Evolutionary conservation across 345 rosid genomes (phyloP), one percentile per base, ranked within the genome.

Genomic region (Triadica sebifera): DNA sequence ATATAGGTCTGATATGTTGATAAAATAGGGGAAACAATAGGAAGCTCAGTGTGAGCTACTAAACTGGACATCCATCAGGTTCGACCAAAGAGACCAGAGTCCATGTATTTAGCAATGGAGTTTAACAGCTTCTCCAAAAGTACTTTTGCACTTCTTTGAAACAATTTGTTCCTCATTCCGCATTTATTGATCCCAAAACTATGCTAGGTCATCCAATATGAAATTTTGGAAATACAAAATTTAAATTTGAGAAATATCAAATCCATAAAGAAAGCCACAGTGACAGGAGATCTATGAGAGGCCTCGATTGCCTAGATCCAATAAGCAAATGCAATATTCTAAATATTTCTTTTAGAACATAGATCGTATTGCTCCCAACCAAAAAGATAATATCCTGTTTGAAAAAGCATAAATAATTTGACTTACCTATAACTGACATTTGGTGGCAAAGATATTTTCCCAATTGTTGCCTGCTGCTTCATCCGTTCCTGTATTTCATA

Each of bases 401-500:
- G 20, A 17, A 59, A 53, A 24, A 52, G 22, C 43, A 16, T 58
- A 53, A 50, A 57, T 43, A 24, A 9, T 17, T 25, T 60, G 53
- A 86, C 91, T 83, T 82, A 93, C 97, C 80, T 88, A 81, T 90
- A 82, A 78, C 94, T 87, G 74, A 89, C 75, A 79, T 88, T 86
- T 58, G 90, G 86, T 25, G 91, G 86, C 71, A 93, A 72, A 45
- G 90, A 79, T 77, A 84, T 81, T 59, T 89, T 88, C 67, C 90
- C 94, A 69, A 93, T 83, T 6, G 78, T 77, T 66, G 75, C 71
- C 77, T 88, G 92, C 75, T 88, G 97, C 81, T 86, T 93, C 80
- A 79, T 80, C 85, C 92, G 88, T 80, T 89, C 94, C 56, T 88
- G 86, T 78, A 85, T 84, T 87, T 95, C 97, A 83, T 85, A 93